Base-by-base conservation (phyloP, 805 yeast genomes). In the Yarrowia porcina region DNA sequence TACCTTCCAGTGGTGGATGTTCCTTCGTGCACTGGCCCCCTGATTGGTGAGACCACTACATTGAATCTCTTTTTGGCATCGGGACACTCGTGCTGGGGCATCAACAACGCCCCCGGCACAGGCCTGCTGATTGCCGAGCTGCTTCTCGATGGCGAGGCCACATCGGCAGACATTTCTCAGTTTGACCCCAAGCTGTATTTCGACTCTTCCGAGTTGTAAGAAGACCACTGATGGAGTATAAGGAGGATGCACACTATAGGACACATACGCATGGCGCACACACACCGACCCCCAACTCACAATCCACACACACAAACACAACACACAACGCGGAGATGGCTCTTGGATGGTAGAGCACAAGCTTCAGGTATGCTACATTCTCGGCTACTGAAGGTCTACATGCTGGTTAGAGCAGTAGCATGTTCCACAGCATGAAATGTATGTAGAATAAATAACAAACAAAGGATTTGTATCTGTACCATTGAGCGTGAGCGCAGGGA, bases 41-140 rank as follows among this genome's bases (percentile, higher is more conserved):
- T 94, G 61, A 86, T 93, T 68, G 99, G 99, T 49, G 93, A 89
- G 69, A 93, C 98, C 0, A 91, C 91, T 70, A 96, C 92, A 8
- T 83, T 82, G 21, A 85, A 86, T 65, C 77, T 93, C 65, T 88
- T 78, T 69, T 74, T 93, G 63, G 97, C 97, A 2, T 83, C 93
- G 15, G 99, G 98, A 0, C 99, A 93, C 74, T 88, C 97, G 15
- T 94, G 98, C 76, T 93, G 99, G 99, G 99, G 99, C 21, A 94
- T 93, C 66, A 94, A 93, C 76, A 93, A 94, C 74, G 97, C 97
- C 0, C 97, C 97, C 0, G 97, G 89, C 4, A 92, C 97, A 0
- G 99, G 99, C n/a, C 85, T 90, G 71, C 81, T 94, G 38, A 82
- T 93, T 86, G 85, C 96, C 66, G 98, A 93, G 75, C 70, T 93